Conservation (phyloP, 495 filamentous ascomycete species). For the Talaromyces thailandensis region DNA sequence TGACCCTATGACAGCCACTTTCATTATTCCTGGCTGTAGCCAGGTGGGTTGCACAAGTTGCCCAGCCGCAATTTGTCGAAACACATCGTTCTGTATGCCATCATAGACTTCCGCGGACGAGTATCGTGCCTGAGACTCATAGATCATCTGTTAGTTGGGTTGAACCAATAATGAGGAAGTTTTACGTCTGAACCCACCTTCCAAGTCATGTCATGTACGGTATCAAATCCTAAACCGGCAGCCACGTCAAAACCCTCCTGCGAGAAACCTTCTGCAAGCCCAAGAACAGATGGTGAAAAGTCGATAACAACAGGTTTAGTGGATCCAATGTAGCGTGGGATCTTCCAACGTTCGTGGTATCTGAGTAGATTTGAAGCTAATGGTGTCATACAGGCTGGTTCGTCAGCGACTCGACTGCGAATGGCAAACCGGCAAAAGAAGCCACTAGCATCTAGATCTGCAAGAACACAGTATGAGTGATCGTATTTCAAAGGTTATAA, state of each 20-base stretch:
- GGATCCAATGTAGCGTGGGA: not conserved
- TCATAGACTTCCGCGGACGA: not conserved
- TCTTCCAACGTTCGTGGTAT: not conserved
- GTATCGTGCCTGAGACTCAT: not conserved
- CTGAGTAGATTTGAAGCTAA: not conserved
- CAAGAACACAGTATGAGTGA: not conserved
- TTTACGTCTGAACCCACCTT: not conserved
- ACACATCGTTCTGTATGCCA: not conserved
- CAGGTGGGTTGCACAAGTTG: not conserved
- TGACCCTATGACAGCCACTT: not conserved
- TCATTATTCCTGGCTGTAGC: not conserved
- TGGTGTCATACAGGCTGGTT: not conserved
- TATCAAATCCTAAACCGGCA: not conserved
- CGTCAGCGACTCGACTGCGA: not conserved
- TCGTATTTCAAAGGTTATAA: not conserved
- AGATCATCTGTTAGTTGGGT: not conserved
- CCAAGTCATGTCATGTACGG: not conserved
- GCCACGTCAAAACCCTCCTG: not conserved
- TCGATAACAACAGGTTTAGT: not conserved
- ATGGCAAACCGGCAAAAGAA: not conserved
- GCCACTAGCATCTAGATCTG: not conserved
- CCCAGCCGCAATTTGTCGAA: not conserved
- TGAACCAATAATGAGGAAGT: not conserved
- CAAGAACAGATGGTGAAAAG: not conserved
- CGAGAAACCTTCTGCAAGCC: not conserved